Evolutionary conservation across 106 monocot species (phyloP).

Genomic region (Acorus gramineus): DNA sequence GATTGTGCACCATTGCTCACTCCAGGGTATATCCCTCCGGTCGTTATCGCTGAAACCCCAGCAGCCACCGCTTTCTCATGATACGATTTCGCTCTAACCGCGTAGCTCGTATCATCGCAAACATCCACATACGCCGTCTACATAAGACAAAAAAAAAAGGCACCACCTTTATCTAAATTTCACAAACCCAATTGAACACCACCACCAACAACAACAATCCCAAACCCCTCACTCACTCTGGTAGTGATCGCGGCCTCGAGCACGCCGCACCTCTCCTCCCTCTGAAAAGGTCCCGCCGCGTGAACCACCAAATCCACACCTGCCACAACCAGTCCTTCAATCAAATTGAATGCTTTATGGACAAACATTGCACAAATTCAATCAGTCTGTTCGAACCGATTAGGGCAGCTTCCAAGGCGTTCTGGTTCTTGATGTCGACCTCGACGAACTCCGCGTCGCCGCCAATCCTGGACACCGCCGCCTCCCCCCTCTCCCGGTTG

Average conservation of each 20-base stretch:
- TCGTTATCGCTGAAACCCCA: slow-evolving; percentile 77
- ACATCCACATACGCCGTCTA: slow-evolving; percentile 93
- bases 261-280: slow-evolving; percentile 48
- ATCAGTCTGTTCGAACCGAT: slow-evolving; percentile 28
- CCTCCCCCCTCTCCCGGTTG: slow-evolving; percentile 70
- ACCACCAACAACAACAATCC: too few species aligned
- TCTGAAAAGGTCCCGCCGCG: slow-evolving; percentile 81
- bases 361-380: not conserved
- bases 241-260: slow-evolving; percentile 73
- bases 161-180: not conserved
- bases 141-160: not conserved
- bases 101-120: slow-evolving; percentile 83
- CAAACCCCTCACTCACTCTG: slow-evolving; percentile 42
- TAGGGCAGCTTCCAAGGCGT: slow-evolving; percentile 41
- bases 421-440: slow-evolving; percentile 42
- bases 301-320: slow-evolving; percentile 84
- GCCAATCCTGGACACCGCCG: slow-evolving; percentile 61
- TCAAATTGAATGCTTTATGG: not conserved
- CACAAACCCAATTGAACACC: too few species aligned
- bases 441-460: slow-evolving; percentile 57
- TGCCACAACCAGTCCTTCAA: slow-evolving; percentile 4
- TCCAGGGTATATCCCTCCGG: slow-evolving; percentile 92
- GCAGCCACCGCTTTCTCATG: slow-evolving; percentile 54
- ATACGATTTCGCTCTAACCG: slow-evolving; percentile 59
- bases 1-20: slow-evolving; percentile 76